Conservation (phyloP, 2,329 filamentous ascomycete genomes). For the Aaosphaeria arxii region DNA sequence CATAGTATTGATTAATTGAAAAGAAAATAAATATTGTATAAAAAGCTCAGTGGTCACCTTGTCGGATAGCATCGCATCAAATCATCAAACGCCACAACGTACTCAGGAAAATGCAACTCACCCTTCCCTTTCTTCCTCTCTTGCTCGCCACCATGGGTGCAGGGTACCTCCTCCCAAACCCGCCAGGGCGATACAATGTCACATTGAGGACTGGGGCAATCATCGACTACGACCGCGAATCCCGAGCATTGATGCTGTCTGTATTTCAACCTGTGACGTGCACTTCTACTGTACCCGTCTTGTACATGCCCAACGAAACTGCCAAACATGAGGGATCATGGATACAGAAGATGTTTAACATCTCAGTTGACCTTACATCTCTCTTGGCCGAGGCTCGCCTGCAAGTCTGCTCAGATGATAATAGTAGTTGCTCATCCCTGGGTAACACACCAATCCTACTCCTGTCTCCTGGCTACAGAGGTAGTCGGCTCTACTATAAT, state of each 20-base stretch:
- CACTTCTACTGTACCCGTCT: slow-evolving; percentile 8
- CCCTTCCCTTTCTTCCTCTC: slow-evolving; percentile 6
- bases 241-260: slow-evolving; percentile 14
- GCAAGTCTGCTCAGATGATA: slow-evolving; percentile 10
- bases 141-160: slow-evolving; percentile 9
- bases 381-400: slow-evolving; percentile 17
- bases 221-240: slow-evolving; percentile 14
- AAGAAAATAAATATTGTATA: slow-evolving; percentile 1
- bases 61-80: background rate
- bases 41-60: background rate
- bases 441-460: slow-evolving; percentile 26
- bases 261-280: slow-evolving; percentile 17
- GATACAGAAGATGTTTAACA: slow-evolving; percentile 11
- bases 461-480: slow-evolving; percentile 45
- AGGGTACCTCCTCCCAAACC: slow-evolving; percentile 12
- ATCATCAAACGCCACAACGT: slow-evolving; percentile 2
- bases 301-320: slow-evolving; percentile 18
- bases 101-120: slow-evolving; percentile 9
- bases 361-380: slow-evolving; percentile 12
- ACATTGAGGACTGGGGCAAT: slow-evolving; percentile 14
- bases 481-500: slow-evolving; percentile 42
- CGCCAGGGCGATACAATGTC: slow-evolving; percentile 16
- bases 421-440: slow-evolving; percentile 7
- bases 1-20: background rate
- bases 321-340: slow-evolving; percentile 15